These are phyloP conservation scores for Physcomitrellopsis africana DNA, from an alignment of 225 moss, liverwort and hornwort species.

Conservation along the genomic window DNA sequence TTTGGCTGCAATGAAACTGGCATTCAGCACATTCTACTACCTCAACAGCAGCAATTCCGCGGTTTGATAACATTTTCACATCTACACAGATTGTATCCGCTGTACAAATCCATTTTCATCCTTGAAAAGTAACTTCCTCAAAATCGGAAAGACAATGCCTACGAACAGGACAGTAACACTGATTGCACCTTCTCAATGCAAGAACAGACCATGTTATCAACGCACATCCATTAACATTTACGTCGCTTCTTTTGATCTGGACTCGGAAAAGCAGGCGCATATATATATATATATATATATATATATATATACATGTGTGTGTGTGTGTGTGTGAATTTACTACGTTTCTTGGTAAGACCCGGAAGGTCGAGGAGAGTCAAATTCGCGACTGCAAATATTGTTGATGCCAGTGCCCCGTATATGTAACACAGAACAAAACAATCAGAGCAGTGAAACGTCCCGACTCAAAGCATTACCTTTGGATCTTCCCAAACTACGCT, in stretches of 20 bases:
- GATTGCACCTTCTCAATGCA: slow-evolving; percentile 77
- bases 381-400: slow-evolving; percentile 63
- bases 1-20: slow-evolving; percentile 51
- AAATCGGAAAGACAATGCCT: too few species aligned
- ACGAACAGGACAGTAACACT: neutral
- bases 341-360: too few species aligned
- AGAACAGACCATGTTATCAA: slow-evolving; percentile 83
- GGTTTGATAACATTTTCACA: too few species aligned
- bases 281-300: neutral
- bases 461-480: too few species aligned
- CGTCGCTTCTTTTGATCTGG: too few species aligned
- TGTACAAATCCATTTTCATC: too few species aligned
- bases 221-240: neutral
- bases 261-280: neutral
- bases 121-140: neutral
- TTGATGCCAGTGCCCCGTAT: too few species aligned
- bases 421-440: neutral
- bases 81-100: neutral
- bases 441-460: slow-evolving; percentile 12
- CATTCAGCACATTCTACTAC: neutral
- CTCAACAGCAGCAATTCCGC: too few species aligned
- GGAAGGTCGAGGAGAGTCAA: slow-evolving; percentile 89
- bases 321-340: slow-evolving; percentile 89
- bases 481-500: neutral
- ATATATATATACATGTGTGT: neutral